These are phyloP conservation scores for Kwoniella shandongensis DNA, from an alignment of 768 basidiomycete genomes.

Conservation along the genomic window DNA sequence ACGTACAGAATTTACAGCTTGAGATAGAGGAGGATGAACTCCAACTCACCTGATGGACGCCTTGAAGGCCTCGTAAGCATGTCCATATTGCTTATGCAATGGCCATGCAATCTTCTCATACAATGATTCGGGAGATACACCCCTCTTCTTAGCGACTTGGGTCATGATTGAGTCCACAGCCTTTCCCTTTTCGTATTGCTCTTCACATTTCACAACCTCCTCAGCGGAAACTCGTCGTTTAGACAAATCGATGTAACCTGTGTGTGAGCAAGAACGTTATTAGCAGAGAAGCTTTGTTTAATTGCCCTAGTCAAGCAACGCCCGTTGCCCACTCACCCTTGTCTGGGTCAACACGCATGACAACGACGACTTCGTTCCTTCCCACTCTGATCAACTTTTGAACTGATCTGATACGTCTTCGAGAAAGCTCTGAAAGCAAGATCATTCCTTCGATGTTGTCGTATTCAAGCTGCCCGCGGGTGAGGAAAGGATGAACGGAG, in stretches of 20 bases:
- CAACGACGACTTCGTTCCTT: constrained; percentile 97
- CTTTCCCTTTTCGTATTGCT: constrained; percentile 97
- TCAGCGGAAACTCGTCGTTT: constrained; percentile 97
- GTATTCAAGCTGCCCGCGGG: constrained; percentile 76
- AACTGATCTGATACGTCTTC: constrained; percentile 92
- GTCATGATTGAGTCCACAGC: constrained; percentile 68
- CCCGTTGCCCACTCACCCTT: constrained; percentile 66
- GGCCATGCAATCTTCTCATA: constrained; percentile 95
- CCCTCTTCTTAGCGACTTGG: constrained; percentile 56
- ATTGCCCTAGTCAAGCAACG: background rate
- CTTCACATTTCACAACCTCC: constrained; percentile 98
- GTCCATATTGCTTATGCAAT: constrained; percentile 84
- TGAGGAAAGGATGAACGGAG: background rate
- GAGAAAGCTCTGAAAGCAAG: constrained; percentile 91
- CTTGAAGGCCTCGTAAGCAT: constrained; percentile 97
- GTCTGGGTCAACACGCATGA: constrained; percentile 96
- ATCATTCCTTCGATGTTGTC: constrained; percentile 99
- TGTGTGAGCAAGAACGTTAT: background rate
- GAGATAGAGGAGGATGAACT: background rate
- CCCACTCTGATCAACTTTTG: constrained; percentile 98
- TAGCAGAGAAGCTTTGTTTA: too few species aligned
- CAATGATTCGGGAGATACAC: constrained; percentile 66
- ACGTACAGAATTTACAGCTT: background rate
- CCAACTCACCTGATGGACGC: constrained; percentile 78
- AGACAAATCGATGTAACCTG: constrained; percentile 97